Base-by-base conservation (phyloP, 306 rosid species). In the Trifolium repens region DNA sequence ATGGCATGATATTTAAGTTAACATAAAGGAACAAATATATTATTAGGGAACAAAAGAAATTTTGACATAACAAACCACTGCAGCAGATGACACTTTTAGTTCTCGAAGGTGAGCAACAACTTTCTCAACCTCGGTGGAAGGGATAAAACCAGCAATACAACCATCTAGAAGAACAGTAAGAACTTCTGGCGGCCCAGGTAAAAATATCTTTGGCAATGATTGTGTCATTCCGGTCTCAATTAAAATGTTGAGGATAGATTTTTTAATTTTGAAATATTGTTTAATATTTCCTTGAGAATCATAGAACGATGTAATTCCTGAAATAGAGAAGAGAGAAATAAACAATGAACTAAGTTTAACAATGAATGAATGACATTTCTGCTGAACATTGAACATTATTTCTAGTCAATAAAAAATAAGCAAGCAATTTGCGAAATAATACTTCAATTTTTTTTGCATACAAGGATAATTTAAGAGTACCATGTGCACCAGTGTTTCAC, bases 151-250 rank as follows among this genome's bases (percentile, higher is more conserved):
- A 80, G 87, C 86, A 59, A 94, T 78, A 68, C 97, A 85, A 43
- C 98, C 98, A 77, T 94, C 97, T 76, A 94, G 80, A 59, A 90
- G 81, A 80, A 91, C 96, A 74, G 84, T 79, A 70, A 94, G 90
- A 80, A 83, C 81, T 72, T 82, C 89, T 19, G 98, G 98, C 49
- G 89, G 94, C 65, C 98, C 98, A 71, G 74, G 84, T 54, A 81
- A 88, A 76, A 82, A 84, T 74, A 88, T 81, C 78, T 86, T 91
- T 49, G 94, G 97, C 83, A 79, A 69, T 35, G 92, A 73, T 65
- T 83, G 80, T 67, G 60, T 85, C 98, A 90, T 89, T 84, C 96
- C 96, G 78, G 82, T 67, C 57, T 83, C 91, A 75, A 67, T 37
- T 78, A 94, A 79, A 72, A 90, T 81, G 71, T 69, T 76, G 55